Base-by-base conservation (phyloP, 805 yeast genomes). In the Ogataea methanolica region DNA sequence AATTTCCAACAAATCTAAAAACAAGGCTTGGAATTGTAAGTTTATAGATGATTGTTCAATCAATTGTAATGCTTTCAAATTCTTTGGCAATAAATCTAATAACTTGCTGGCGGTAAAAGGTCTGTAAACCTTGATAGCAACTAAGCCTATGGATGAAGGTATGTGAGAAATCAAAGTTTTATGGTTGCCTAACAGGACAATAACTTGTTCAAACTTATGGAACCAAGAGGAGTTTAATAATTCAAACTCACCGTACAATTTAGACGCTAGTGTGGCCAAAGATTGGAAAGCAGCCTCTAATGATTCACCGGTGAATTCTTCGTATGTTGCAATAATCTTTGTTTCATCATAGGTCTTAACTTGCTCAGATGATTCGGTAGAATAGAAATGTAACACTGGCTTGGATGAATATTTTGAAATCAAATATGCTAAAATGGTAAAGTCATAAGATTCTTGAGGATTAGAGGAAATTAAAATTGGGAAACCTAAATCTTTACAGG, bases 321-420 rank as follows among this genome's bases (percentile, higher is more conserved):
- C 56, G 40, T 53, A 53, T 14, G 43, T 17, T 14, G 39, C 36
- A 33, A 42, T 38, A 31, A 57, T 39, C 15, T 43, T 43, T 14
- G 43, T 38, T 12, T 37, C 41, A 14, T 42, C 33, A 33, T 50
- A 39, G 1, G 48, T 37, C 33, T 50, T 47, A 12, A 54, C 33
- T 2, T 37, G 21, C 2, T 44, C 51, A 3, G 42, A 45, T 4
- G 57, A 46, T 34, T 51, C 36, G 33, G 55, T 46, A 17, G 69
- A 62, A 61, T 76, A 83, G 62, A 90, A 86, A 67, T 90, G 96
- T 50, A 90, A 72, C 5, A 87, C 88, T 1, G 94, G 79, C 43
- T 69, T 71, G 6, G 66, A 52, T 33, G 75, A 63, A 46, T 68
- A 68, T 34, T 71, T 63, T 7, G 91, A 78, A 36, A 83, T 64